phyloP scores from a whole-genome alignment of 805 yeast species.

The Myxozyma mucilagina region DNA sequence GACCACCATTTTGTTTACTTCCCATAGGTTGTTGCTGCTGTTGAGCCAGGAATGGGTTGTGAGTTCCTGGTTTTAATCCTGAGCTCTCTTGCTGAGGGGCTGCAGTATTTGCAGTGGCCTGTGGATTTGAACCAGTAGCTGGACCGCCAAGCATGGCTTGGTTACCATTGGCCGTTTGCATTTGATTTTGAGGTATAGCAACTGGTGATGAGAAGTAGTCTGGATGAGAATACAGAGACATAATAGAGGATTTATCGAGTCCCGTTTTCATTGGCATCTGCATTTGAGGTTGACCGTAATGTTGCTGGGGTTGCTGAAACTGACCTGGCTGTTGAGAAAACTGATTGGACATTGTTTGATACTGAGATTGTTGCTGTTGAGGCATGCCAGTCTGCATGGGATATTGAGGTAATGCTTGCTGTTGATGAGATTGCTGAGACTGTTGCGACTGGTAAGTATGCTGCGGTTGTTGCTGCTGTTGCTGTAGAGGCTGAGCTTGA shows the following conservation, averaged over 20 bases:
- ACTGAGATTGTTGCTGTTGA: constrained; percentile 5
- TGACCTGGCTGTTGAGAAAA: constrained; percentile 13
- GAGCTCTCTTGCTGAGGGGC: neutral
- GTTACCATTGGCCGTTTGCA: constrained; percentile 11
- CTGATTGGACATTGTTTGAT: constrained; percentile 11
- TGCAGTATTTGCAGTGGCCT: neutral
- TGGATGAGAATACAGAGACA: constrained; percentile 31
- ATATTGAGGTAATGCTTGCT: constrained; percentile 2
- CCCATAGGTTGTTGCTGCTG: constrained; percentile 2
- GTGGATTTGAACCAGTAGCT: constrained; percentile 1
- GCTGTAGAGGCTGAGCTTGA: constrained; percentile 2
- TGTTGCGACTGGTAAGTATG: neutral
- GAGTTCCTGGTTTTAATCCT: constrained; percentile 19
- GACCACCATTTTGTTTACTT: constrained; percentile 16
- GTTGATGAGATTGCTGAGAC: constrained; percentile 7
- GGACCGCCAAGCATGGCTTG: constrained; percentile 13
- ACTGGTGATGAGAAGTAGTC: constrained; percentile 30
- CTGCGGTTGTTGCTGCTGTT: constrained; percentile 2
- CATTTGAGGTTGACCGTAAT: constrained; percentile 11
- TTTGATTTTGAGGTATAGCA: constrained; percentile 20
- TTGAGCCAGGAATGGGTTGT: constrained; percentile 25
- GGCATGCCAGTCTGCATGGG: constrained; percentile 13
- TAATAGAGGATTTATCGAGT: constrained; percentile 25
- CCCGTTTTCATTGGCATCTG: constrained; percentile 29
- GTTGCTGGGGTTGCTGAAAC: constrained; percentile 19